Evolutionary conservation across 176 grass and related monocot genomes (phyloP), one percentile per base, ranked within the genome.

Genomic region (Aegilops sharonensis): DNA sequence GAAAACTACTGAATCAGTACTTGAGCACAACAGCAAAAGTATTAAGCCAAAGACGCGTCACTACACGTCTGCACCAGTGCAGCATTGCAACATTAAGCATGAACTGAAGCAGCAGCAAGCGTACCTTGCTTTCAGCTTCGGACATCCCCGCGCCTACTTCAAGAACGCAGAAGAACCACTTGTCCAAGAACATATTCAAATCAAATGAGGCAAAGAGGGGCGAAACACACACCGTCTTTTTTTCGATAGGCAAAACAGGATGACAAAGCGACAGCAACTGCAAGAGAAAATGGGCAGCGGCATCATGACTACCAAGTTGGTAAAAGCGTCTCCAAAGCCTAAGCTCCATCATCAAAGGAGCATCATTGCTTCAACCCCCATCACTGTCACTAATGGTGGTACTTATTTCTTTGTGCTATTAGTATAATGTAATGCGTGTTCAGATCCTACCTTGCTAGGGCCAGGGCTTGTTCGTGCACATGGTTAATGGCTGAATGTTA

Each of bases 351-450:
- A 4, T 43, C 43, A 84, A 83, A 83, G 78, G 24, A 50, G 3
- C 82, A 85, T 88, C 82, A 82, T 88, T 91, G 78, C 90, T 30
- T 66, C 82, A 52, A 84, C 85, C 52, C 52, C 59, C 47, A 27
- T 71, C 85, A 34, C 84, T 56, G 10, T 78, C 79, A 54, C 69
- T 57, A 10, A 83, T 34, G 35, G 69, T 68, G 85, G 54, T 90
- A 75, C 43, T 47, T 42, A 64, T 81, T 88, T 40, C 39, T 91
- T 88, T 91, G 54, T 71, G 76, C 24, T 78, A 64, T 82, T 69
- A 52, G 30, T 25, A 37, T 70, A 59, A 61, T 80, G 62, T 20
- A 75, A 10, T 75, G 13, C 45, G 42, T 2, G 70, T 25, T 59
- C 24, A 72, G 39, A 63, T 79, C 47, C 52, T 21, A 85, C 15